phyloP scores from a whole-genome alignment of 176 grass and related monocot species.

The Elymus sibiricus region DNA sequence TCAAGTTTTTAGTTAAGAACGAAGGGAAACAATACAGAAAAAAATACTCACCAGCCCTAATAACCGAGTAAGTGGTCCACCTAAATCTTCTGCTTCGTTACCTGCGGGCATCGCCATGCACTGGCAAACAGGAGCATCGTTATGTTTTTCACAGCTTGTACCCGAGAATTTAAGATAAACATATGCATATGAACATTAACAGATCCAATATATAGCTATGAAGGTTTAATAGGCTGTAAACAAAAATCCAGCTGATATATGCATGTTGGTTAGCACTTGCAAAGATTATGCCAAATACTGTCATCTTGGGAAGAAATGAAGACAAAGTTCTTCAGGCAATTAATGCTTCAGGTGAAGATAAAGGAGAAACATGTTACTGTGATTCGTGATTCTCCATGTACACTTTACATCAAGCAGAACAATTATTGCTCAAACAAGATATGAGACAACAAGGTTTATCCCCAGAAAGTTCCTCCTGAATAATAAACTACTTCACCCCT shows the following conservation, averaged over 20 bases:
- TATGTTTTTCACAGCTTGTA: not conserved
- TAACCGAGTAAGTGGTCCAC: conserved; percentile 37
- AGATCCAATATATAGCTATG: not conserved
- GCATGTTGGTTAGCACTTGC: not conserved
- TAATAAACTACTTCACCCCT: not conserved
- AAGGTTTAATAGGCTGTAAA: not conserved
- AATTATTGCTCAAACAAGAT: not conserved
- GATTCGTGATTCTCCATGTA: not conserved
- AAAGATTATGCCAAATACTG: not conserved
- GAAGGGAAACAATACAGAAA: not conserved
- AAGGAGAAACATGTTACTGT: not conserved
- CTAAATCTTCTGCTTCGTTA: conserved; percentile 53
- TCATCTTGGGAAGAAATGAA: not conserved
- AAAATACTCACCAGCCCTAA: conserved; percentile 48
- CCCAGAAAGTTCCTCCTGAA: not conserved
- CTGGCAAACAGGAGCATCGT: conserved; percentile 28
- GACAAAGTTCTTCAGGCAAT: not conserved
- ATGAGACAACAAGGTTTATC: not conserved
- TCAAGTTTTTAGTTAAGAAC: conserved; percentile 19
- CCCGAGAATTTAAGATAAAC: not conserved
- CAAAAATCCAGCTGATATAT: not conserved
- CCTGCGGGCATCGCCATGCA: conserved; percentile 55
- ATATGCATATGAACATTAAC: not conserved
- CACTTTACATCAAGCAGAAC: not conserved
- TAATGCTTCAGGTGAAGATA: not conserved